phyloP scores from a whole-genome alignment of 176 grass and related monocot genomes.

The Oryza meyeriana region DNA sequence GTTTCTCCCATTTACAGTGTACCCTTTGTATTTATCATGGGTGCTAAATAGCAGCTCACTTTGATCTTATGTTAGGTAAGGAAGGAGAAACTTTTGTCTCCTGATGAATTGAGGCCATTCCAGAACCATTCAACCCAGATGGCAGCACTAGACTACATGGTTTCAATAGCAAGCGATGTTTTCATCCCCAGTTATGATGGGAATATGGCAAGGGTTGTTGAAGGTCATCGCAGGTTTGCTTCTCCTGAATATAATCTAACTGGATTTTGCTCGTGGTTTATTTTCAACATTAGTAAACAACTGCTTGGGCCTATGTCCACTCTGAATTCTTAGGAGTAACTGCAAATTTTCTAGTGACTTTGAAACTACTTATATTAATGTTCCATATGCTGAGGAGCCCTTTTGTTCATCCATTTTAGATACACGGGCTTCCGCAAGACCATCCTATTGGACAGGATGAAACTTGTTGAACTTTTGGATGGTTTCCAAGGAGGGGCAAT shows the following conservation, averaged over 20 bases:
- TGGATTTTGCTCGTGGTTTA: neutral
- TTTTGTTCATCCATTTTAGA: slow-evolving; percentile 29
- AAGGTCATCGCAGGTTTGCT: slow-evolving; percentile 85
- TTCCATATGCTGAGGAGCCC: neutral
- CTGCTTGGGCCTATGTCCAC: neutral
- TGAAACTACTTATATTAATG: neutral
- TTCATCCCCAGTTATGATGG: slow-evolving; percentile 97
- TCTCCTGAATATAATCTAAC: neutral
- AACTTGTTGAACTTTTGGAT: slow-evolving; percentile 84
- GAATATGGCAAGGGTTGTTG: slow-evolving; percentile 97
- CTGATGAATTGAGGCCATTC: slow-evolving; percentile 73
- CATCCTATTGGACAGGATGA: slow-evolving; percentile 68
- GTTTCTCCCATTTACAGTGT: neutral
- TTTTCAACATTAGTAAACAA: neutral
- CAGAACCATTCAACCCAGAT: slow-evolving; percentile 95
- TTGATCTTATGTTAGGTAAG: slow-evolving; percentile 55
- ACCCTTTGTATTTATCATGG: neutral
- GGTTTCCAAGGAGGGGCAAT: slow-evolving; percentile 59
- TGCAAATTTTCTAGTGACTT: neutral
- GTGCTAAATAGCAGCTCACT: slow-evolving; percentile 16
- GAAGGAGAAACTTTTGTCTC: slow-evolving; percentile 84
- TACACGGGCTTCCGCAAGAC: slow-evolving; percentile 69
- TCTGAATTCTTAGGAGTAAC: slow-evolving; percentile 16
- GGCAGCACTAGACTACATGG: slow-evolving; percentile 95
- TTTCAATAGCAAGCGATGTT: slow-evolving; percentile 75